Conservation (phyloP, 2,329 filamentous ascomycete species). For the Orbilia quercus region DNA sequence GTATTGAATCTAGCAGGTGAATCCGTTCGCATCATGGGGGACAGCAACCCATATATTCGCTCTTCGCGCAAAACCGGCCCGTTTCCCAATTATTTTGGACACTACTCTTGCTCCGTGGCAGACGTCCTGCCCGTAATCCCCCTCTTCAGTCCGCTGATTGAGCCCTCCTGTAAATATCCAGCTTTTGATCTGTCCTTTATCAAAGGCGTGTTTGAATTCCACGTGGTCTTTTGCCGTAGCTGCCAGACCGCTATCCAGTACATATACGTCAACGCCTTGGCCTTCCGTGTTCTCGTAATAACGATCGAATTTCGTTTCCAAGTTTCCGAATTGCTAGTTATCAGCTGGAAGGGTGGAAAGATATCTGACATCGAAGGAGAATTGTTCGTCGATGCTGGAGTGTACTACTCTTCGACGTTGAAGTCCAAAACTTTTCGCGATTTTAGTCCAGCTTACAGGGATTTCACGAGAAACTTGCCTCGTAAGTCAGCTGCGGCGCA, state of each 20-base stretch:
- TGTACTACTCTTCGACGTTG: no score
- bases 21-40: not conserved
- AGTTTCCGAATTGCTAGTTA: not conserved
- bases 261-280: slow-evolving; percentile 27
- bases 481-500: no score
- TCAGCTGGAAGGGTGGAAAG: not conserved
- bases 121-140: not conserved
- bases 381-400: no score
- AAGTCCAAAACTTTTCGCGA: no score
- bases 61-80: slow-evolving; percentile 15
- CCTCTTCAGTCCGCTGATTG: not conserved
- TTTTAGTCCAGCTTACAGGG: no score
- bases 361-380: not conserved
- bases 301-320: not conserved
- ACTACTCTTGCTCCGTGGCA: slow-evolving; percentile 5
- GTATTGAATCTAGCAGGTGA: not conserved
- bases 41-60: slow-evolving; percentile 2
- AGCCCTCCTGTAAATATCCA: slow-evolving; percentile 12
- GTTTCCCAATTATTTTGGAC: slow-evolving; percentile 29
- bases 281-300: slow-evolving; percentile 17
- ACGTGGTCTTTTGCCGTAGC: not conserved
- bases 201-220: slow-evolving; percentile 3
- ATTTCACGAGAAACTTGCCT: no score
- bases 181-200: not conserved
- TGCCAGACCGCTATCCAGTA: slow-evolving; percentile 32